These are phyloP conservation scores for Paramecium biaurelia DNA, from an alignment of 73 alveolate species.

Conservation along the genomic window DNA sequence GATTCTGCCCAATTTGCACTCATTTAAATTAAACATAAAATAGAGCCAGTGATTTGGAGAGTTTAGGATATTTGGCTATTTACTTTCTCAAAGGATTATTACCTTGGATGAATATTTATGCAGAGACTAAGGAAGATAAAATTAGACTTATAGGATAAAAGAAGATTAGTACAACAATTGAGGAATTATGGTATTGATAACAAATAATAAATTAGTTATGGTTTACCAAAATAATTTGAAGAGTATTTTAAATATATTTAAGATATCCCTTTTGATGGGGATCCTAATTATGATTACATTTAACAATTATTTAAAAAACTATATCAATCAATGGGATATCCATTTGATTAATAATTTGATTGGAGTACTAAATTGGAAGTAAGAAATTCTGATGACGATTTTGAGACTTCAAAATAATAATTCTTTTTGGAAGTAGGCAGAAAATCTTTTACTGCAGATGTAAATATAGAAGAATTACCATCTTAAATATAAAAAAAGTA, in stretches of 20 bases:
- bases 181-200: slow-evolving; percentile 43
- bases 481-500: neutral
- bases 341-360: neutral
- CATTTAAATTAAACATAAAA: slow-evolving; percentile 84
- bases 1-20: slow-evolving; percentile 77
- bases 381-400: neutral
- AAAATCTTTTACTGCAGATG: slow-evolving; percentile 47
- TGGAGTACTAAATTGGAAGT: neutral
- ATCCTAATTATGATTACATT: slow-evolving; percentile 5
- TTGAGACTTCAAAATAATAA: slow-evolving; percentile 10
- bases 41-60: slow-evolving; percentile 90
- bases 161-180: slow-evolving; percentile 78
- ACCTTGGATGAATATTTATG: slow-evolving; percentile 91
- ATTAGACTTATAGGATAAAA: slow-evolving; percentile 75
- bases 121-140: slow-evolving; percentile 83
- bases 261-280: slow-evolving; percentile 16
- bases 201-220: neutral
- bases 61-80: slow-evolving; percentile 81
- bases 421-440: slow-evolving; percentile 21
- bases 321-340: neutral
- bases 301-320: neutral
- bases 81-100: slow-evolving; percentile 86
- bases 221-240: slow-evolving; percentile 33
- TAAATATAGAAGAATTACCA: neutral
- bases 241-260: slow-evolving; percentile 12